Evolutionary conservation across 2,329 filamentous ascomycete genomes (phyloP).

Genomic region (Chaetomiaceae sp.): DNA sequence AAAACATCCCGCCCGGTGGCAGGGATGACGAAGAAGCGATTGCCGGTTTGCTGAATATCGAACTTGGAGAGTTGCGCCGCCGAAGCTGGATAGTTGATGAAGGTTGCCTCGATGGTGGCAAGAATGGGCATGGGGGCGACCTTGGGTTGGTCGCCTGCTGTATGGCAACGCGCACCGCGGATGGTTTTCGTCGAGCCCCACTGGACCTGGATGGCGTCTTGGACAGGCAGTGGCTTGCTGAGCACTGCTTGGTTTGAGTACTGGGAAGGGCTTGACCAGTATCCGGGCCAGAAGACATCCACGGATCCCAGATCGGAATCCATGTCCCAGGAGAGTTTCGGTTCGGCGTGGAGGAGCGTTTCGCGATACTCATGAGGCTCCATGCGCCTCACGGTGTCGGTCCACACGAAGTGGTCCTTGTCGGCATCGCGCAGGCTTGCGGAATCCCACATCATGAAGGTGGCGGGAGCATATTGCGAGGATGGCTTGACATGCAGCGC

Average conservation of each 20-base stretch:
- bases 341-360: conserved; percentile 14
- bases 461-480: background rate
- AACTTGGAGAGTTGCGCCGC: conserved; percentile 10
- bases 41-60: conserved; percentile 13
- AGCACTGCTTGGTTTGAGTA: background rate
- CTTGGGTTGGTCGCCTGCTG: background rate
- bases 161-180: conserved; percentile 4
- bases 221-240: background rate
- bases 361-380: conserved; percentile 34
- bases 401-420: conserved; percentile 19
- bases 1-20: conserved; percentile 16
- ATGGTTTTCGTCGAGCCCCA: conserved; percentile 7
- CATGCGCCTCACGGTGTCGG: conserved; percentile 22
- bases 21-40: conserved; percentile 6
- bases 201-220: background rate
- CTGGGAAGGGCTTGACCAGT: conserved; percentile 6
- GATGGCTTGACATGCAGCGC: conserved; percentile 7
- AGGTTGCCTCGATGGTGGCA: background rate
- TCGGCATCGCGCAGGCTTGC: background rate
- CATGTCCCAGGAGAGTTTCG: background rate
- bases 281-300: conserved; percentile 13
- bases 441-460: conserved; percentile 22
- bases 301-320: background rate
- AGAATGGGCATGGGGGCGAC: conserved; percentile 4
- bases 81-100: conserved; percentile 3